Percentiles rank a stretch among this genome's conserved stretches.
Conservation (phyloP, 768 basidiomycete species). For the Russula virescens region DNA sequence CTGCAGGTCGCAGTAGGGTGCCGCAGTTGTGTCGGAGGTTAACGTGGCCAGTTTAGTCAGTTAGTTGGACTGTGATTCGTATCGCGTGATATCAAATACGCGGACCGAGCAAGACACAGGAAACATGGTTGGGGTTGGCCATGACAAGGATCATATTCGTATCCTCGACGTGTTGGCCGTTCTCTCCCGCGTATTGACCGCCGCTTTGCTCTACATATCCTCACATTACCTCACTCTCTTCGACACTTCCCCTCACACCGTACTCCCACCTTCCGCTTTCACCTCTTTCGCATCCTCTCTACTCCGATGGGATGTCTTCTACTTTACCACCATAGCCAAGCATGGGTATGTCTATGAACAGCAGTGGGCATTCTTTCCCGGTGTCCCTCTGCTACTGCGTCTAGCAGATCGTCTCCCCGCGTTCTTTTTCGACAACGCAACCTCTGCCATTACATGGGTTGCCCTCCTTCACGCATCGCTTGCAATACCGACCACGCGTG, state of each 20-base stretch:
- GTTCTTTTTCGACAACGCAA: neutral
- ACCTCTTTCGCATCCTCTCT: conserved; percentile 30
- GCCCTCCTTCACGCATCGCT: conserved; percentile 36
- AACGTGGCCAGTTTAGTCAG: neutral
- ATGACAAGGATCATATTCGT: conserved; percentile 4
- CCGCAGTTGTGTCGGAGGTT: neutral
- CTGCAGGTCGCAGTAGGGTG: neutral
- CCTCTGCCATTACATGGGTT: conserved; percentile 13
- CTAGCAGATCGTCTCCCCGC: neutral
- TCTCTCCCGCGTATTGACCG: conserved; percentile 9
- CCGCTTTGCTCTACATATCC: conserved; percentile 8
- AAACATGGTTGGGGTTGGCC: neutral
- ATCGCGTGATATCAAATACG: neutral
- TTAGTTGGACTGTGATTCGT: no score
- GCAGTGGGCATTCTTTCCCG: conserved; percentile 85
- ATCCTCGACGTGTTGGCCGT: conserved; percentile 18
- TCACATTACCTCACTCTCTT: conserved; percentile 20
- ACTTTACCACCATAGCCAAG: conserved; percentile 67
- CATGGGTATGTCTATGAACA: conserved; percentile 63
- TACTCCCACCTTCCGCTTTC: neutral
- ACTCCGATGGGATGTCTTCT: conserved; percentile 85
- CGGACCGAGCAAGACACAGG: no score
- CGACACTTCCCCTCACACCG: conserved; percentile 18
- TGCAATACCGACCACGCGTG: conserved; percentile 37
- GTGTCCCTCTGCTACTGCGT: conserved; percentile 51